Base-by-base conservation (phyloP, 2,329 filamentous ascomycete genomes). In the Epicoccum sorghinum region DNA sequence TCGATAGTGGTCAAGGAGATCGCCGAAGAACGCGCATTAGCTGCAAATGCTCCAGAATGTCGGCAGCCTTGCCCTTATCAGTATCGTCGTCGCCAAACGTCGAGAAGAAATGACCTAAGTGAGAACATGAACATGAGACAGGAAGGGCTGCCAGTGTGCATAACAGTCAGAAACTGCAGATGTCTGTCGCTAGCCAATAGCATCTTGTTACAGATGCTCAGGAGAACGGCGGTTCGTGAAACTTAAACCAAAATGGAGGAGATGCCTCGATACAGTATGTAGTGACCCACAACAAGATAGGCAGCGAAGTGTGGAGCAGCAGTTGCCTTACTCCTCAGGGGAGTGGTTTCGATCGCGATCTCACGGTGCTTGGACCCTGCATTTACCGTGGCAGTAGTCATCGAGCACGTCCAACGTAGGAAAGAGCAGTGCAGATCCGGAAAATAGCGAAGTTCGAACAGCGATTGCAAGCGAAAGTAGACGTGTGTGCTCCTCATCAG, bases 231-330 rank as follows among this genome's bases (percentile, higher is more conserved):
- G 57, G 52, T 24, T 60, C 57, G 30, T 61, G 52, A 38, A 64
- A 61, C 38, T 61, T 58, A 44, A 62, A 62, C 36, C 57, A 53
- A 4, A 59, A 48, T 14, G 62, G 50, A 32, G 59, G 62, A 38
- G 55, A 60, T n/a, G 46, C 59, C n/a, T 42, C 32, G 14, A 65
- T 58, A n/a, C 38, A 57, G 46, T 57, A 65, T 7, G 62, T 59
- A 2, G 51, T 35, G 23, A 57, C 45, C 60, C 57, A 61, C 6
- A 62, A 47, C 45, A 14, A 66, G 55, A 7, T 57, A 52, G n/a
- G 58, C 48, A 33, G 50, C 58, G 27, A 65, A 33, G 30, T 50
- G 52, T 7, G 45, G 7, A 32, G 51, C 47, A 40, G 18, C 29
- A 45, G 2, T 39, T 23, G n/a, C 25, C 18, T 18, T 18, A 18